Percentiles rank a stretch among this genome's conserved stretches.
phyloP scores from a whole-genome alignment of 2,329 filamentous ascomycete genomes.

The Phaeosphaeriaceae sp. region DNA sequence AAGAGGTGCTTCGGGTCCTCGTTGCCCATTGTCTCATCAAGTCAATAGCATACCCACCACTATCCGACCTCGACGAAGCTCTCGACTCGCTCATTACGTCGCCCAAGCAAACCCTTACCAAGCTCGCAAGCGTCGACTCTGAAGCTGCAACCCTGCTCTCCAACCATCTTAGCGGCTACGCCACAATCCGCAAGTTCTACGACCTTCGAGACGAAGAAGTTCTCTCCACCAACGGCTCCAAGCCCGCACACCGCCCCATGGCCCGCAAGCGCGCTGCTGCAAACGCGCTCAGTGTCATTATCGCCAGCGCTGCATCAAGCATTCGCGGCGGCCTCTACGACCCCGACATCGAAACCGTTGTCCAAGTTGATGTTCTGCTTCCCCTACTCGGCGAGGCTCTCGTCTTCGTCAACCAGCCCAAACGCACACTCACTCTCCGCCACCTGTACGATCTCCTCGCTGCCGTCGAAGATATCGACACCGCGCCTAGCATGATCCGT shows the following conservation, averaged over 20 bases:
- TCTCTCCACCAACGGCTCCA: conserved; percentile 42
- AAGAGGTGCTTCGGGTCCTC: conserved; percentile 83
- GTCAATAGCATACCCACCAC: conserved; percentile 78
- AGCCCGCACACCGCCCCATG: conserved; percentile 59
- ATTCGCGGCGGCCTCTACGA: conserved; percentile 92
- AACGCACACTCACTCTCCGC: conserved; percentile 67
- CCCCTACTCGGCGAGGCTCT: conserved; percentile 84
- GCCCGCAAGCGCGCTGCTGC: conserved; percentile 74
- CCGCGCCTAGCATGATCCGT: conserved; percentile 75
- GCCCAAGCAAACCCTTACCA: conserved; percentile 73
- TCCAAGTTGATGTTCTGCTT: conserved; percentile 86
- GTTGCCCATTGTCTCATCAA: conserved; percentile 88
- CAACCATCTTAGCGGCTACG: conserved; percentile 88
- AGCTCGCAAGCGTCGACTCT: conserved; percentile 75
- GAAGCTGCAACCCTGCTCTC: conserved; percentile 85
- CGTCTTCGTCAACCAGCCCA: conserved; percentile 73
- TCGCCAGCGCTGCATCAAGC: conserved; percentile 85
- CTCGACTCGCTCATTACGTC: conserved; percentile 74
- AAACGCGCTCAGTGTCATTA: conserved; percentile 78
- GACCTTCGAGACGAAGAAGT: conserved; percentile 79
- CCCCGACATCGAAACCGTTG: conserved; percentile 77
- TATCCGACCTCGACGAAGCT: conserved; percentile 74
- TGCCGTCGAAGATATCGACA: conserved; percentile 80
- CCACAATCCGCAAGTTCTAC: conserved; percentile 88
- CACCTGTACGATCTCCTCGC: conserved; percentile 80